Percentiles rank a stretch among this genome's conserved stretches.
phyloP scores from a whole-genome alignment of 495 filamentous ascomycete species.

The Tuber indicum region DNA sequence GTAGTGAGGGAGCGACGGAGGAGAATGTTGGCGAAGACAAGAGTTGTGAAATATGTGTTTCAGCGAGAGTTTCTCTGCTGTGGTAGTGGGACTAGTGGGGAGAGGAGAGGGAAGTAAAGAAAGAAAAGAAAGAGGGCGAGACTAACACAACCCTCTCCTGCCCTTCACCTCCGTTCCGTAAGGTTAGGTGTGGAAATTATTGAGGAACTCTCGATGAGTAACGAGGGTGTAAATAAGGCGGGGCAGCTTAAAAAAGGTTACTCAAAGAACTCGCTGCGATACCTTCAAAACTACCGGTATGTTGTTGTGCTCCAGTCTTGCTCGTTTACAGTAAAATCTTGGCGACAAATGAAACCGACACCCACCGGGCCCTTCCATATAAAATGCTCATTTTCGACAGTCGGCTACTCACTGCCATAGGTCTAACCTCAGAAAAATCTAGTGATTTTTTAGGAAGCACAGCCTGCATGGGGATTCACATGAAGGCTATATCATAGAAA shows the following conservation, averaged over 20 bases:
- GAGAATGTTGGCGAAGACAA: slow-evolving; percentile 1
- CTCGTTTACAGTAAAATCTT: neutral
- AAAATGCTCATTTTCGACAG: too few species aligned
- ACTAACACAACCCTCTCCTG: neutral
- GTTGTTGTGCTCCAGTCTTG: neutral
- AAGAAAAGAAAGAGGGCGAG: neutral
- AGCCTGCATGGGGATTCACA: too few species aligned
- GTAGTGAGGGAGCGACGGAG: neutral
- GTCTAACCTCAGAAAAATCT: too few species aligned
- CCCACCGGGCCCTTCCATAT: too few species aligned
- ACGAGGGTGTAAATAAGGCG: slow-evolving; percentile 1
- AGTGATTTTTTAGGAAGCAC: too few species aligned
- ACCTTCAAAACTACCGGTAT: neutral
- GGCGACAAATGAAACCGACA: too few species aligned
- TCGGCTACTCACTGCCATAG: too few species aligned
- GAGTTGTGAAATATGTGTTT: slow-evolving; percentile 5
- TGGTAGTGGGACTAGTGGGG: neutral
- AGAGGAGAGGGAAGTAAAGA: neutral
- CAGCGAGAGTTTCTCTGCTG: neutral
- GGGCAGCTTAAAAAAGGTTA: neutral
- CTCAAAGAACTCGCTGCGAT: neutral
- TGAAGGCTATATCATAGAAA: too few species aligned
- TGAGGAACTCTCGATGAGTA: slow-evolving; percentile 1
- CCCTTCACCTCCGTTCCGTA: neutral
- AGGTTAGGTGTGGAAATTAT: neutral